Evolutionary conservation across 2,329 filamentous ascomycete species (phyloP).

Genomic region (Aspergillus melleus): DNA sequence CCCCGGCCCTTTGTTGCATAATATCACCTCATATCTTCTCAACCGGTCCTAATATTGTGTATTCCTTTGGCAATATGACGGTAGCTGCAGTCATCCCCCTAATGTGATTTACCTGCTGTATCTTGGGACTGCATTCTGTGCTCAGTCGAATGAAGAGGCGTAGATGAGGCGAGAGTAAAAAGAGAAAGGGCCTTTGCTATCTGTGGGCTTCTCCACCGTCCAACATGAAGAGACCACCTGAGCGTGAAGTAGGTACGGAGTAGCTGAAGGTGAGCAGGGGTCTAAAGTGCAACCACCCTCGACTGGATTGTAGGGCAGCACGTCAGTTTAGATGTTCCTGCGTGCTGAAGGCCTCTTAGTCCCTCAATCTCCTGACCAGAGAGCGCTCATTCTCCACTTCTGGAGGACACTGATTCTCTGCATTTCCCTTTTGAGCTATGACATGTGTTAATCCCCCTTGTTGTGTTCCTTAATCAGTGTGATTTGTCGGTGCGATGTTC

Average conservation of each 20-base stretch:
- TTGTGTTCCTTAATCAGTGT: not conserved
- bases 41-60: not conserved
- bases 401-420: not conserved
- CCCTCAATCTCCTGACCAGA: not conserved
- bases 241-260: not conserved
- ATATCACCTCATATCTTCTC: not conserved
- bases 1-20: not conserved
- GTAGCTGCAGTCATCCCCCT: no score
- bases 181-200: not conserved
- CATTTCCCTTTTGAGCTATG: not conserved
- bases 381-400: not conserved
- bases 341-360: not conserved
- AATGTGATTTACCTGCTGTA: no score
- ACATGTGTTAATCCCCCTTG: not conserved
- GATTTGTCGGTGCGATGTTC: not conserved
- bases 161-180: not conserved
- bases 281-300: not conserved
- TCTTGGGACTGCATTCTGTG: no score
- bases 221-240: not conserved
- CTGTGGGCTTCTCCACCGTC: not conserved
- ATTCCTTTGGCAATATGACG: no score
- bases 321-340: not conserved
- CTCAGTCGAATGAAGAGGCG: no score
- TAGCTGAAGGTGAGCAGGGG: not conserved
- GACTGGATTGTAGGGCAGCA: not conserved